These are phyloP conservation scores for Neofusicoccum sp. DNA, from an alignment of 2,329 filamentous ascomycete species.

Conservation along the genomic window DNA sequence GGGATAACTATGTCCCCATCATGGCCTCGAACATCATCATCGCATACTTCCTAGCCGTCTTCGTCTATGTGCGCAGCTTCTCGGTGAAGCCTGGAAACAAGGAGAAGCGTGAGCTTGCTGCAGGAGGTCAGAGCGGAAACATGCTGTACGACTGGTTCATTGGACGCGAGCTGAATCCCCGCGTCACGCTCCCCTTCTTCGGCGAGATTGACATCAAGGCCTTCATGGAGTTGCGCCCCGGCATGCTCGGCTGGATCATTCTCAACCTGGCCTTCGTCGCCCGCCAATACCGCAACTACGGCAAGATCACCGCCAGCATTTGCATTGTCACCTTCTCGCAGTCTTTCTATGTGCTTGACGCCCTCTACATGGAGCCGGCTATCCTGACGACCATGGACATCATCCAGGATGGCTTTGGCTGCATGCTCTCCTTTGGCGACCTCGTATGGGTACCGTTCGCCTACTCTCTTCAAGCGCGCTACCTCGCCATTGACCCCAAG, in stretches of 20 bases:
- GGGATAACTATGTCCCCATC: conserved; percentile 85
- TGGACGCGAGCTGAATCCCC: conserved; percentile 90
- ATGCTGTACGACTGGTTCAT: conserved; percentile 95
- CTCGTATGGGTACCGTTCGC: conserved; percentile 90
- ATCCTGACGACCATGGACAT: conserved; percentile 94
- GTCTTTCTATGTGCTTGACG: conserved; percentile 78
- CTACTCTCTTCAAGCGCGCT: conserved; percentile 81
- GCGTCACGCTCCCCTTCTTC: conserved; percentile 72
- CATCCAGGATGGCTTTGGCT: conserved; percentile 87
- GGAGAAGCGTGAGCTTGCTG: conserved; percentile 72
- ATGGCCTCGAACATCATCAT: conserved; percentile 80
- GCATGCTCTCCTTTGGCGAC: conserved; percentile 93
- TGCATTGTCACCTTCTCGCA: conserved; percentile 76
- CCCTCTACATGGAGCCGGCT: conserved; percentile 81
- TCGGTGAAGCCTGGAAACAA: conserved; percentile 72
- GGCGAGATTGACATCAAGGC: conserved; percentile 88
- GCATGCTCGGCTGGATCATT: conserved; percentile 84
- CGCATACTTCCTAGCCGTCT: conserved; percentile 68
- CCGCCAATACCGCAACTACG: conserved; percentile 82
- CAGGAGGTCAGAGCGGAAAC: conserved; percentile 79
- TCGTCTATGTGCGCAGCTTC: conserved; percentile 81
- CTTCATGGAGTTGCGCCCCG: conserved; percentile 87
- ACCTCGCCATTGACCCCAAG: conserved; percentile 78
- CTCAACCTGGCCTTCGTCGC: conserved; percentile 81
- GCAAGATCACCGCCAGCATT: conserved; percentile 82